phyloP scores from a whole-genome alignment of 2,329 filamentous ascomycete genomes.

The Trichoderma brevicompactum region DNA sequence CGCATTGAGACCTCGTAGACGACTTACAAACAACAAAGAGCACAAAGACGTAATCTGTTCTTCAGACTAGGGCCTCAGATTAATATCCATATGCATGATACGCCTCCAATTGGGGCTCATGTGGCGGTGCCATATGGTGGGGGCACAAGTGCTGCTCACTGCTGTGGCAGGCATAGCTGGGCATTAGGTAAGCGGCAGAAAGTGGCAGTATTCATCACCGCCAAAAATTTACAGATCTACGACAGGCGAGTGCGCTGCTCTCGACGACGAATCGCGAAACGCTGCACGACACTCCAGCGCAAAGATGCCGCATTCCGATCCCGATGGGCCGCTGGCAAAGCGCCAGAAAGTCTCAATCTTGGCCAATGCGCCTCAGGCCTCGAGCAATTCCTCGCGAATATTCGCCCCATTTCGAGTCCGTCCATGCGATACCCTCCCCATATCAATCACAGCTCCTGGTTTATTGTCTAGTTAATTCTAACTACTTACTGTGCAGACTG shows the following conservation, averaged over 20 bases:
- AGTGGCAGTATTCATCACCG: constrained; percentile 33
- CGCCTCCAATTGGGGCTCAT: not conserved
- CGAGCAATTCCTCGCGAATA: constrained; percentile 69
- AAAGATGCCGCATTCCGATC: constrained; percentile 62
- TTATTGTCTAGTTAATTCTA: constrained; percentile 12
- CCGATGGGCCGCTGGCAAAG: constrained; percentile 70
- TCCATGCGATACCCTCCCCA: constrained; percentile 28
- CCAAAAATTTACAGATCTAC: constrained; percentile 35
- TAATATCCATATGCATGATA: too few relatives aligned
- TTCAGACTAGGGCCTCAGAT: too few relatives aligned
- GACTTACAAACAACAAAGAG: too few relatives aligned
- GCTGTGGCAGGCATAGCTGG: not conserved
- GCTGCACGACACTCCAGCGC: constrained; percentile 24
- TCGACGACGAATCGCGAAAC: constrained; percentile 26
- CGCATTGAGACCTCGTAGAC: too few relatives aligned
- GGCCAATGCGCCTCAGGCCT: constrained; percentile 44
- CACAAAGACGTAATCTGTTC: too few relatives aligned
- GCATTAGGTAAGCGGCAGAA: constrained; percentile 32
- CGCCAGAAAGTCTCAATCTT: constrained; percentile 68
- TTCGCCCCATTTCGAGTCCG: constrained; percentile 92
- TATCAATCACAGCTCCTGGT: constrained; percentile 6
- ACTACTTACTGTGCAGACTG: constrained; percentile 62
- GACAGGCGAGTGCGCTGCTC: constrained; percentile 9
- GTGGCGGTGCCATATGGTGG: constrained; percentile 6
- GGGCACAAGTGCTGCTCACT: not conserved